These are phyloP conservation scores for Martensiomyces pterosporus DNA, from an alignment of 192 early-diverging fungal genomes.

Conservation along the genomic window DNA sequence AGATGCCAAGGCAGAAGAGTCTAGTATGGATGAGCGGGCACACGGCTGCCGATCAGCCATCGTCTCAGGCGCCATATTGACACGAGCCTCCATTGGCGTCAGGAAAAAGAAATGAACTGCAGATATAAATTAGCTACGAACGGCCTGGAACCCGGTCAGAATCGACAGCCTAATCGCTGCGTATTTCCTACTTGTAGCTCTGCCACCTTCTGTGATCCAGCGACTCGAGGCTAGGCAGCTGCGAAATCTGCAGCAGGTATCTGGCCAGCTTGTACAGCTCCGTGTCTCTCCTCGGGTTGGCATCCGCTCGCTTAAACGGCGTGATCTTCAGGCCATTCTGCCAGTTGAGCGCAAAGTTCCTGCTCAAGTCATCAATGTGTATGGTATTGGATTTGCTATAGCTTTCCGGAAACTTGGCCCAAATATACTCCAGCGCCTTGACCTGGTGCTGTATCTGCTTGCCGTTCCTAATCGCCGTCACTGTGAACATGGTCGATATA, in stretches of 20 bases:
- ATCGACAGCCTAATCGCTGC: too few species aligned
- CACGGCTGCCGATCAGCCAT: too few species aligned
- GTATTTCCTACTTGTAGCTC: constrained; percentile 24
- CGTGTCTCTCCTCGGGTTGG: constrained; percentile 45
- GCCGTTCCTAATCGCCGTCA: constrained; percentile 54
- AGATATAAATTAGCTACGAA: too few species aligned
- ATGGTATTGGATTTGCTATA: constrained; percentile 56
- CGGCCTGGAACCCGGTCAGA: too few species aligned
- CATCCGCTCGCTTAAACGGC: constrained; percentile 57
- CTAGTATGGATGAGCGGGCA: too few species aligned
- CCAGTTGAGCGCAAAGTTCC: constrained; percentile 75
- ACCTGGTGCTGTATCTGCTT: constrained; percentile 59
- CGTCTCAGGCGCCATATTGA: too few species aligned
- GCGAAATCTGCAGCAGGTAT: constrained; percentile 59
- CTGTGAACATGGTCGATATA: constrained; percentile 64
- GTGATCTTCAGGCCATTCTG: constrained; percentile 64
- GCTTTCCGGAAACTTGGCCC: constrained; percentile 52
- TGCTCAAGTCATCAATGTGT: constrained; percentile 67
- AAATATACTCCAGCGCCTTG: constrained; percentile 67
- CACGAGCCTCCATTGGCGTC: too few species aligned
- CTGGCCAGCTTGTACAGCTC: constrained; percentile 57
- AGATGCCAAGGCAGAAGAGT: too few species aligned
- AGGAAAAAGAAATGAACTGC: too few species aligned
- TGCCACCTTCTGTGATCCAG: constrained; percentile 60
- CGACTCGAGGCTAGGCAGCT: constrained; percentile 48